A percentile compares a stretch with the other conserved stretches of the same genome.
phyloP scores from a whole-genome alignment of 345 rosid species.

The Eucalyptus shirleyi region DNA sequence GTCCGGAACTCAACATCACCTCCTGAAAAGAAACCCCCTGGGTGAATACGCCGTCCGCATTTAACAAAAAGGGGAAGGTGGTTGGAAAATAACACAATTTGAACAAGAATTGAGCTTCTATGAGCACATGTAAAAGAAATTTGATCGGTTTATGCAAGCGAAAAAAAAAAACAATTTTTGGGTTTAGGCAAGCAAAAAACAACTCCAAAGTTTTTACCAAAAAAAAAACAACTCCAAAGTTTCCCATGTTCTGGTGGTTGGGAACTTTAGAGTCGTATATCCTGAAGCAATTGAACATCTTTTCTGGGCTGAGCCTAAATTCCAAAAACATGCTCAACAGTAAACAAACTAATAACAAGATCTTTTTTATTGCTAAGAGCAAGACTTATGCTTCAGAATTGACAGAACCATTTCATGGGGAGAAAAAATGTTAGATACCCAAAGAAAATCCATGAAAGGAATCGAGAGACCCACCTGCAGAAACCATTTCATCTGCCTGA shows the following conservation, averaged over 20 bases:
- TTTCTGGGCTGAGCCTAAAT: background rate
- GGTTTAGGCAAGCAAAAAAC: background rate
- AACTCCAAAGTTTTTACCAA: background rate
- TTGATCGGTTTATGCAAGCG: background rate
- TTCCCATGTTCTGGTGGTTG: background rate
- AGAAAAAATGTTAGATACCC: background rate
- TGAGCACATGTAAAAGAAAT: background rate
- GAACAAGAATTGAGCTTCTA: background rate
- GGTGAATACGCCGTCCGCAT: background rate
- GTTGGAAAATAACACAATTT: background rate
- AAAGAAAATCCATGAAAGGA: background rate
- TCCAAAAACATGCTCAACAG: background rate
- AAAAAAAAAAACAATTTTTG: background rate
- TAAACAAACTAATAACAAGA: background rate
- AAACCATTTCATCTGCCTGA: conserved; percentile 66
- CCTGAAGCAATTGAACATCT: background rate
- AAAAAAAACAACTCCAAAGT: background rate
- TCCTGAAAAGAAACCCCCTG: conserved; percentile 15
- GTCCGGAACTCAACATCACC: conserved; percentile 55
- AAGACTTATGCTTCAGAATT: background rate
- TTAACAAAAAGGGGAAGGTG: background rate
- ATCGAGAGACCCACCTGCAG: conserved; percentile 34
- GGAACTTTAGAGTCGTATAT: background rate
- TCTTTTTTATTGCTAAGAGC: background rate
- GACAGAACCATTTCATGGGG: background rate